These are phyloP conservation scores for Rhynchosporium secalis DNA, from an alignment of 2,329 filamentous ascomycete species.

Conservation along the genomic window DNA sequence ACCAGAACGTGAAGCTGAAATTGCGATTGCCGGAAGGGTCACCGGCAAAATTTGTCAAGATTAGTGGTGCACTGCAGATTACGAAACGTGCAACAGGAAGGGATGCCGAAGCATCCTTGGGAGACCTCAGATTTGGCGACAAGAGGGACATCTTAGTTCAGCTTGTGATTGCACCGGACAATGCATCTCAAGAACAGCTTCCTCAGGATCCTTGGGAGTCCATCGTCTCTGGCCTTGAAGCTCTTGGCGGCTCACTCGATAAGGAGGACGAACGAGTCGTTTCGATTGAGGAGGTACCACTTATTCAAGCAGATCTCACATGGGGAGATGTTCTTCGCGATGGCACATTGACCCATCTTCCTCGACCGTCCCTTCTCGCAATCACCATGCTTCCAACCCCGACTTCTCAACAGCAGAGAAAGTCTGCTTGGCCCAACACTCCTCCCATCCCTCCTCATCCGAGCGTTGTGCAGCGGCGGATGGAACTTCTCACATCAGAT, in stretches of 20 bases:
- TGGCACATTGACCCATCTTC: conserved; percentile 79
- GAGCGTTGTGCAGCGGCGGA: conserved; percentile 90
- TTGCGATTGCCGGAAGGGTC: conserved; percentile 93
- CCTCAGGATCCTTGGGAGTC: conserved; percentile 97
- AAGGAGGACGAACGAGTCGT: conserved; percentile 79
- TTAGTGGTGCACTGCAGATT: conserved; percentile 92
- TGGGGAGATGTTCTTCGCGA: conserved; percentile 94
- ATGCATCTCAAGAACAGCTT: conserved; percentile 71
- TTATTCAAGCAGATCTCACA: conserved; percentile 90
- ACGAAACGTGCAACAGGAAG: conserved; percentile 94
- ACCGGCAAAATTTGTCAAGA: conserved; percentile 97
- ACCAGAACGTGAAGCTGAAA: conserved; percentile 96
- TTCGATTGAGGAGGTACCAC: conserved; percentile 90
- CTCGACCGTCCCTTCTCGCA: conserved; percentile 84
- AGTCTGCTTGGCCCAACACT: conserved; percentile 58
- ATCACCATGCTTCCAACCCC: conserved; percentile 87
- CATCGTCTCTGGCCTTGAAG: conserved; percentile 92
- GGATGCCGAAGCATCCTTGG: conserved; percentile 88
- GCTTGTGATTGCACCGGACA: conserved; percentile 87
- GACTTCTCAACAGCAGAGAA: conserved; percentile 58
- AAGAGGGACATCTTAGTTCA: conserved; percentile 93
- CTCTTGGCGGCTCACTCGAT: conserved; percentile 83
- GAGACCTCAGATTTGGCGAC: conserved; percentile 92
- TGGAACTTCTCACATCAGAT: conserved; percentile 96
- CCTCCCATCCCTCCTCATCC: conserved; percentile 94